Evolutionary conservation across 805 yeast genomes (phyloP), one percentile per base, ranked within the genome.

Genomic region (Nakazawaea molendinolei): DNA sequence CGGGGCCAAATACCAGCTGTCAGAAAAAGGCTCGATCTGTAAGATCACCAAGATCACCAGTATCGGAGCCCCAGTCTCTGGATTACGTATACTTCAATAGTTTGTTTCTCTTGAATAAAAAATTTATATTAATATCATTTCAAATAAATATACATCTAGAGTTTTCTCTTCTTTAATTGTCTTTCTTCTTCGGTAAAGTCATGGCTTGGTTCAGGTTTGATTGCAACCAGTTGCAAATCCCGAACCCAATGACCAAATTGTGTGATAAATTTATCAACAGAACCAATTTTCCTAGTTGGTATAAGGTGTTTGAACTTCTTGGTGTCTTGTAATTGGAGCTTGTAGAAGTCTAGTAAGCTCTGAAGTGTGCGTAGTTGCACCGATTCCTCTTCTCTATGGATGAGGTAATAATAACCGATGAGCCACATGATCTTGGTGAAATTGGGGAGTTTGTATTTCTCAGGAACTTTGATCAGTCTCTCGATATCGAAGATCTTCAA

Each of bases 1-100:
- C 17, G 95, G 95, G 37, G 95, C 97, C 38, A 77, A 73, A 54
- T 94, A 92, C 55, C 83, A 82, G 46, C 67, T 76, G 6, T 69
- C 74, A 39, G 81, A 78, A 54, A 79, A 81, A 66, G 97, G 96
- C 34, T 73, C 75, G 48, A 51, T 86, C 24, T 90, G 95, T 61
- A 63, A 62, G 33, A 77, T 92, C 43, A 83, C 97, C 2, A 58
- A 69, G 34, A 66, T 94, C 43, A 81, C 96, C 4, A 64, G 70
- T 36, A 76, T 92, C 45, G 99, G 98, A 14, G 86, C 90, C 12
- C 85, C 92, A 14, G 92, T 95, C 8, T 81, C 95, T 9, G 97
- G 97, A 16, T 70, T 90, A 51, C 77, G 94, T 44, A 68, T 74
- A 15, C 40, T 53, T 38, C 51, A 48, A 19, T 53, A 38, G 33